Percentiles rank a stretch among this genome's conserved stretches.
Conservation (phyloP, 1,139 yeast genomes). For the Zygotorulaspora mrakii region DNA sequence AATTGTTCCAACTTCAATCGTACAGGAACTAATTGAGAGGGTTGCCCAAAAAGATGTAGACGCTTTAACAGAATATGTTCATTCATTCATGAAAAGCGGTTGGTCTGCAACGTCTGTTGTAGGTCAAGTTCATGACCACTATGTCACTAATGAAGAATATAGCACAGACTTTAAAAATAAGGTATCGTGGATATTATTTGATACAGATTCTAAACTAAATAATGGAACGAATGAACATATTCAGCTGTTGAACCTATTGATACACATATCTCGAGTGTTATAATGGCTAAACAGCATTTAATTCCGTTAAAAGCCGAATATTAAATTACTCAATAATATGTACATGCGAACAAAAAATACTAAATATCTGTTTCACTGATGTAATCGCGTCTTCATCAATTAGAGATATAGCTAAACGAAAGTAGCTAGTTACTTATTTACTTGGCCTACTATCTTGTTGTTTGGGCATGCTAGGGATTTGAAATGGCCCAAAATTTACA, state of each 20-base stretch:
- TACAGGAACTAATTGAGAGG: constrained; percentile 43
- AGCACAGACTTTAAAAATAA: constrained; percentile 56
- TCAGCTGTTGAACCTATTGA: constrained; percentile 67
- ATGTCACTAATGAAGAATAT: constrained; percentile 56
- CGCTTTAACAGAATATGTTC: constrained; percentile 47
- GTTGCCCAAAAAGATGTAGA: constrained; percentile 42
- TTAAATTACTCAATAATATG: not conserved
- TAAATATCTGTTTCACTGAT: not conserved
- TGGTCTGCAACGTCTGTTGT: constrained; percentile 83
- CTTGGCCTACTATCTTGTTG: constrained; percentile 12
- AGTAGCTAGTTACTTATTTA: constrained; percentile 4
- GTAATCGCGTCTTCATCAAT: not conserved
- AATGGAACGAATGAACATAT: constrained; percentile 92
- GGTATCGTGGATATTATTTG: constrained; percentile 63
- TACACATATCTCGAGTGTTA: constrained; percentile 47
- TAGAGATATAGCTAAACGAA: not conserved
- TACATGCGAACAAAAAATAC: constrained; percentile 2
- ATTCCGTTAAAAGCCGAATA: no score
- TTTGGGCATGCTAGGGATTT: constrained; percentile 8
- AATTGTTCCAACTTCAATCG: constrained; percentile 57
- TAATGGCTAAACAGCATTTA: no score
- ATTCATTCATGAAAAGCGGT: constrained; percentile 63
- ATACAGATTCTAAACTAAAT: constrained; percentile 67
- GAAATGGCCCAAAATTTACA: constrained; percentile 13
- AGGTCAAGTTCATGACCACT: constrained; percentile 72